Evolutionary conservation across 2,329 filamentous ascomycete genomes (phyloP).

Genomic region (Aspergillus sergii): DNA sequence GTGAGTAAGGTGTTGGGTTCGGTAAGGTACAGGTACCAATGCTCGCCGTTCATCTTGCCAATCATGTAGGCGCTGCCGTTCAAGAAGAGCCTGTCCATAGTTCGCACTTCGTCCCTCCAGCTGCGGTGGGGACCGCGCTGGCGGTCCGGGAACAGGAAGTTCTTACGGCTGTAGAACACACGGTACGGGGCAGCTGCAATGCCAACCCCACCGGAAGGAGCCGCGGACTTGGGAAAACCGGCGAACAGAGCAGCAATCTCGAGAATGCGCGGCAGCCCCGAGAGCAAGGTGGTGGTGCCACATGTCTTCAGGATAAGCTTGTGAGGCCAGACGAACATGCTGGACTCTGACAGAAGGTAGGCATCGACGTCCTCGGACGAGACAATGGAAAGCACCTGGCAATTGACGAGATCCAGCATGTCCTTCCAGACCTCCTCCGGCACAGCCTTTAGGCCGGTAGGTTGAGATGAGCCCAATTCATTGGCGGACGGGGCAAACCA

Average conservation of each 20-base stretch:
- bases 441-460: constrained; percentile 83
- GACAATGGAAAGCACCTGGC: constrained; percentile 93
- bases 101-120: constrained; percentile 95
- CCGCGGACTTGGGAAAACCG: constrained; percentile 82
- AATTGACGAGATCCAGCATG: constrained; percentile 98
- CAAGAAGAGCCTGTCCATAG: constrained; percentile 86
- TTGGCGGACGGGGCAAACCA: constrained; percentile 88
- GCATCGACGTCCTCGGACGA: constrained; percentile 93
- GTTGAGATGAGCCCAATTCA: constrained; percentile 67
- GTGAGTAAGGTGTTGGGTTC: constrained; percentile 79
- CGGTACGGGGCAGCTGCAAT: constrained; percentile 87
- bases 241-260: constrained; percentile 87
- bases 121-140: constrained; percentile 93
- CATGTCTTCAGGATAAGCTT: constrained; percentile 99
- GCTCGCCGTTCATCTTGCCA: constrained; percentile 99
- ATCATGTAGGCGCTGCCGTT: constrained; percentile 98
- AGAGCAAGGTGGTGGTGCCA: constrained; percentile 90
- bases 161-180: constrained; percentile 98
- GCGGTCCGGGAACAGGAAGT: constrained; percentile 92
- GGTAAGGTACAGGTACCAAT: constrained; percentile 98
- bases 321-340: constrained; percentile 99
- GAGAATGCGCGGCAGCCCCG: constrained; percentile 84
- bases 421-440: constrained; percentile 84
- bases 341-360: constrained; percentile 95
- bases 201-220: constrained; percentile 66